These are phyloP conservation scores for Leucaena leucocephala DNA, from an alignment of 306 rosid genomes.

Conservation along the genomic window DNA sequence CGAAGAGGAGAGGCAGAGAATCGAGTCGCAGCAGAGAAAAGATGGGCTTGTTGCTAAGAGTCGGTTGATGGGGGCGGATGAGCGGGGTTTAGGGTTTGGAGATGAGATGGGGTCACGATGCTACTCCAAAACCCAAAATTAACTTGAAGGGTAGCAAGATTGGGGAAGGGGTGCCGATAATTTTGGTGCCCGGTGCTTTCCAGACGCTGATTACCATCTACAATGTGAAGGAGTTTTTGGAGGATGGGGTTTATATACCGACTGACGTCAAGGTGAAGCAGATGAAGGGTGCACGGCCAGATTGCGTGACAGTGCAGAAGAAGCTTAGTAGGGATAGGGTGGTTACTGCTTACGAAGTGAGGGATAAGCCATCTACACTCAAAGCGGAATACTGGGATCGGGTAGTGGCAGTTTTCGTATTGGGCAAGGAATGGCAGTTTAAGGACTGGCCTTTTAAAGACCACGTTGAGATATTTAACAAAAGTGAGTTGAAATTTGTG, in stretches of 20 bases:
- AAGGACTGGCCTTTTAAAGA: conserved; percentile 58
- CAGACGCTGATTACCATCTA: conserved; percentile 89
- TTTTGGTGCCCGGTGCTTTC: conserved; percentile 88
- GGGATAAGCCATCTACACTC: conserved; percentile 90
- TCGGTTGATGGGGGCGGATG: conserved; percentile 77
- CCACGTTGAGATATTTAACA: conserved; percentile 56
- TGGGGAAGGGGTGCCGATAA: conserved; percentile 96
- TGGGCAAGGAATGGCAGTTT: conserved; percentile 93
- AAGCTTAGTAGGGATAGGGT: conserved; percentile 97
- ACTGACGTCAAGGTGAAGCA: conserved; percentile 93
- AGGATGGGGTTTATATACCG: conserved; percentile 86
- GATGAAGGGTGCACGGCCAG: conserved; percentile 89
- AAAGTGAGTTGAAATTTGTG: conserved; percentile 36
- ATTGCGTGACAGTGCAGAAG: conserved; percentile 97
- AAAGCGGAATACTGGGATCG: conserved; percentile 96
- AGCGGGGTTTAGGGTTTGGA: conserved; percentile 68
- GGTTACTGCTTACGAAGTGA: conserved; percentile 93
- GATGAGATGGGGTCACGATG: conserved; percentile 70
- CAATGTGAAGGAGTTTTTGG: conserved; percentile 93
- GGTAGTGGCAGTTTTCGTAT: conserved; percentile 91
- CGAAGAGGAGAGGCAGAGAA: conserved; percentile 87
- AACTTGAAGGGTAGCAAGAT: conserved; percentile 76
- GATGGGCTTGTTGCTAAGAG: conserved; percentile 97
- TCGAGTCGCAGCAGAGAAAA: conserved; percentile 91
- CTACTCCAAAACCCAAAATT: conserved; percentile 80